Conservation (phyloP, 2,329 filamentous ascomycete species). For the Atkinsonella hypoxylon region DNA sequence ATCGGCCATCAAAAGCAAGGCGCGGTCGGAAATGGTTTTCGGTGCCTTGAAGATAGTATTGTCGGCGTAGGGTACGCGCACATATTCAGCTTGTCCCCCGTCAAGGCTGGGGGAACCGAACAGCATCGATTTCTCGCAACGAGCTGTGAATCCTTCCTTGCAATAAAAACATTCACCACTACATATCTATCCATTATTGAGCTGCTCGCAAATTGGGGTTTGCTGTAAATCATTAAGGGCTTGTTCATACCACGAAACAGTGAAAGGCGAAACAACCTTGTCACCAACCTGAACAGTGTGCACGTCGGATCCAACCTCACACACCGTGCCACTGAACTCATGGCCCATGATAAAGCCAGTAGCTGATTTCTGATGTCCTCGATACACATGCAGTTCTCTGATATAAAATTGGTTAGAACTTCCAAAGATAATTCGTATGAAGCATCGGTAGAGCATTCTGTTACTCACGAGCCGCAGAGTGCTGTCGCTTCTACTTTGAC, state of each 20-base stretch:
- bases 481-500: conserved; percentile 75
- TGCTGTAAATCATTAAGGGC: not conserved
- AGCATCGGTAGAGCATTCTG: too few species aligned
- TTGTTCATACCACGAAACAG: conserved; percentile 54
- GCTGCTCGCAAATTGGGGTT: not conserved
- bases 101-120: conserved; percentile 62
- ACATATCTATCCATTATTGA: not conserved
- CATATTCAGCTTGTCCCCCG: conserved; percentile 72
- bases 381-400: conserved; percentile 77
- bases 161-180: conserved; percentile 73
- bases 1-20: conserved; percentile 79
- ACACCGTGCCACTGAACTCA: conserved; percentile 72
- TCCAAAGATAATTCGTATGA: not conserved
- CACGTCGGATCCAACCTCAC: conserved; percentile 55
- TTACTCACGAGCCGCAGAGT: conserved; percentile 70
- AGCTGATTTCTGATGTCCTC: conserved; percentile 61
- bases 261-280: conserved; percentile 73
- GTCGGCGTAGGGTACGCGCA: conserved; percentile 71
- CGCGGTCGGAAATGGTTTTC: conserved; percentile 56
- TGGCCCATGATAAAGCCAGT: conserved; percentile 64
- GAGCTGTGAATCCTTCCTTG: conserved; percentile 60
- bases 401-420: not conserved
- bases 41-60: conserved; percentile 64
- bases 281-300: conserved; percentile 62
- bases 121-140: conserved; percentile 57